A percentile compares a stretch with the other conserved stretches of the same genome.
Conservation (phyloP, 2,329 filamentous ascomycete genomes). For the Paradendryphiella salina region DNA sequence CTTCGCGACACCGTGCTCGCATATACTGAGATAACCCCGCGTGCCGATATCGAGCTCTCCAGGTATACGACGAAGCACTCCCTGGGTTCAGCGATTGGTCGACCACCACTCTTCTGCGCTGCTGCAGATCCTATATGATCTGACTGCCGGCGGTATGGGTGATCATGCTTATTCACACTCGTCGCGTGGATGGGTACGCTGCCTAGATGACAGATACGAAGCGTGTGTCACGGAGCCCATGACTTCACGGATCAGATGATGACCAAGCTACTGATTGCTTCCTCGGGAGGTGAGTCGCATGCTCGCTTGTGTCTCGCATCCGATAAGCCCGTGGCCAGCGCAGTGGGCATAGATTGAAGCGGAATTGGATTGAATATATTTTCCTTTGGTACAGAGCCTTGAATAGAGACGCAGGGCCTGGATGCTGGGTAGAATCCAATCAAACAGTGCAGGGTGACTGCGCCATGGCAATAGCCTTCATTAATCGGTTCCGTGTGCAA, state of each 20-base stretch:
- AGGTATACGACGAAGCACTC: slow-evolving; percentile 15
- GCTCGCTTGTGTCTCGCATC: slow-evolving; percentile 18
- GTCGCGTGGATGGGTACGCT: slow-evolving; percentile 6
- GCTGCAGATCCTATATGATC: slow-evolving; percentile 14
- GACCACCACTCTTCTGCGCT: slow-evolving; percentile 15
- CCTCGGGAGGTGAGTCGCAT: slow-evolving; percentile 11
- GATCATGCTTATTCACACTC: not conserved
- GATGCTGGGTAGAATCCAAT: slow-evolving; percentile 17
- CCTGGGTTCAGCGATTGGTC: slow-evolving; percentile 15
- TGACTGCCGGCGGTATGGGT: slow-evolving; percentile 1
- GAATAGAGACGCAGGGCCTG: slow-evolving; percentile 39
- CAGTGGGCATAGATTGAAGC: slow-evolving; percentile 32
- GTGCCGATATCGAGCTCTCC: slow-evolving; percentile 22
- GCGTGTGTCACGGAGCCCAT: not conserved
- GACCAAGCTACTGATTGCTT: slow-evolving; percentile 8
- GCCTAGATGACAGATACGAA: slow-evolving; percentile 11
- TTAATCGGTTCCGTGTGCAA: slow-evolving; percentile 34
- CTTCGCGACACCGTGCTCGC: slow-evolving; percentile 15
- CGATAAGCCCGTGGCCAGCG: slow-evolving; percentile 22
- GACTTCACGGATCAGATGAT: slow-evolving; percentile 18
- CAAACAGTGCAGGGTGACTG: slow-evolving; percentile 14
- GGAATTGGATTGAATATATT: slow-evolving; percentile 38
- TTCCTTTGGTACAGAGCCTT: slow-evolving; percentile 31
- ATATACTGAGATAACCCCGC: slow-evolving; percentile 11
- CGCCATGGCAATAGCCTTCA: slow-evolving; percentile 27